phyloP scores from a whole-genome alignment of 2,329 filamentous ascomycete genomes.

The Fusarium brachygibbosum region DNA sequence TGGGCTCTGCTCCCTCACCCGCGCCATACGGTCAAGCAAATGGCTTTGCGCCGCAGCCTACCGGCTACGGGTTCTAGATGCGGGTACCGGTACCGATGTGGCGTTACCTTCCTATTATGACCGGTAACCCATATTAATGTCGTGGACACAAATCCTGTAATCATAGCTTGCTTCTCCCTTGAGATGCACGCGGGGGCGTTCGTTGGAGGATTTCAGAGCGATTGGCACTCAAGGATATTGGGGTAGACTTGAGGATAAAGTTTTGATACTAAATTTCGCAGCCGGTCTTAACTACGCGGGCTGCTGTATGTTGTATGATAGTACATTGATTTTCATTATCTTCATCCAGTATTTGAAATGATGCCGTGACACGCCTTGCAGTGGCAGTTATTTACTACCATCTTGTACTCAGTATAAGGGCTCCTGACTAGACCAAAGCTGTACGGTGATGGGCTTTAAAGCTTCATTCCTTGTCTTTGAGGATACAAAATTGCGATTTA shows the following conservation, averaged over 20 bases:
- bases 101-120: slow-evolving; percentile 36
- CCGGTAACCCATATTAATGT: slow-evolving; percentile 37
- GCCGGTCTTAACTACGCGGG: slow-evolving; percentile 28
- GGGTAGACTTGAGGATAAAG: slow-evolving; percentile 48
- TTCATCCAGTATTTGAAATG: slow-evolving; percentile 9
- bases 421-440: background rate
- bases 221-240: slow-evolving; percentile 41
- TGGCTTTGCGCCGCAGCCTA: slow-evolving; percentile 89
- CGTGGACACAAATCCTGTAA: slow-evolving; percentile 49
- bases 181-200: slow-evolving; percentile 36
- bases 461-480: background rate
- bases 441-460: background rate
- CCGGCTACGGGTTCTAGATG: slow-evolving; percentile 76
- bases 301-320: slow-evolving; percentile 53
- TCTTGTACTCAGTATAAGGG: background rate
- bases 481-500: background rate
- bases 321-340: slow-evolving; percentile 49
- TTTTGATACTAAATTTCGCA: slow-evolving; percentile 46
- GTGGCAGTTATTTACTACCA: background rate
- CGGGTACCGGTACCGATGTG: slow-evolving; percentile 51
- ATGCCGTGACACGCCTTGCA: slow-evolving; percentile 28
- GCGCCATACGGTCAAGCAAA: slow-evolving; percentile 82
- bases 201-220: slow-evolving; percentile 43
- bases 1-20: slow-evolving; percentile 64
- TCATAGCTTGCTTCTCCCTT: slow-evolving; percentile 48